Base-by-base conservation (phyloP, 306 rosid genomes). In the Prunus kanzakura region DNA sequence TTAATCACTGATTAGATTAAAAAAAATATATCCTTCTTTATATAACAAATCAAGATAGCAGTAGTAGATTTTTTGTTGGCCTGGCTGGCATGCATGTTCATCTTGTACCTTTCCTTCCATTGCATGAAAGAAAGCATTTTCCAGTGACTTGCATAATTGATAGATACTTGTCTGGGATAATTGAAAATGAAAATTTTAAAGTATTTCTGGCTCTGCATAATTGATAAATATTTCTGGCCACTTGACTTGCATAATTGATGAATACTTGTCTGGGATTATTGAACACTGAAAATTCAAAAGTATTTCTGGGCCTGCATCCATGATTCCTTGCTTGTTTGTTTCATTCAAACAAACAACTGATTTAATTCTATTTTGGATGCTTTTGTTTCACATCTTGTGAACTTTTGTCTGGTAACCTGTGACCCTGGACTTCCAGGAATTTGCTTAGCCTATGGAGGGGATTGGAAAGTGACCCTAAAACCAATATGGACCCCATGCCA, bases 361-460 rank as follows among this genome's bases (percentile, higher is more conserved):
- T 71, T 85, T 73, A 71, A 81, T 58, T 66, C 45, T 18, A 47
- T 81, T 87, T 87, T 74, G 93, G 81, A 83, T 76, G 83, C 56
- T 73, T 73, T 79, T 73, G 69, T 23, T 82, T 63, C 65, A 38
- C 82, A 71, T 84, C 92, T 75, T 76, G 93, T 87, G 91, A 91
- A 25, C 62, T 75, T 61, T 76, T 56, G 19, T 46, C 79, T 77
- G 45, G 4, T 23, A 67, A 49, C 63, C 78, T 9, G 7, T 52
- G 75, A 56, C 74, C 70, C 19, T 47, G 70, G 25, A 49, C 10
- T 27, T 27, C 41, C 4, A 10, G 57, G 60, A 11, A 20, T 52
- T 61, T 46, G 2, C 56, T 32, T 19, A 16, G 54, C 45, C 18
- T 7, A 30, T 15, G 15, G 4, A 46, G 14, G 47, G 64, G 12